Conservation (phyloP, 1,284 basidiomycete species). For the Ustilago cynodontis region DNA sequence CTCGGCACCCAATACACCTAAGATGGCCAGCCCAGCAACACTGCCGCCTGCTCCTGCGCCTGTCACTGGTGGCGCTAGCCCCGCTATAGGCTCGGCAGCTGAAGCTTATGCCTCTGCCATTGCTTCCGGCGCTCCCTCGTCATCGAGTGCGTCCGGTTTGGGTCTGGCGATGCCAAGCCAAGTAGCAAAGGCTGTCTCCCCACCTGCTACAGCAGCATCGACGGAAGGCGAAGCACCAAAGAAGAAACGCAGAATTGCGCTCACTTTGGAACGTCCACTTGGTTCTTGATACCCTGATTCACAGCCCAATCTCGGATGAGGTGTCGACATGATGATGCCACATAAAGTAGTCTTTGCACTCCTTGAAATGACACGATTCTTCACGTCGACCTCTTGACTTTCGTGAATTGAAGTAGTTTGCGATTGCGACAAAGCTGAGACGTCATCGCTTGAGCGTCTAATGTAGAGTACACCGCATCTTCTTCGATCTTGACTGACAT, state of each 20-base stretch:
- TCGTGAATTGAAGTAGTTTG: too few relatives aligned
- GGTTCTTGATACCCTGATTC: conserved; percentile 21
- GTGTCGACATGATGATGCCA: background rate
- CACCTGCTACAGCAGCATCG: conserved; percentile 60
- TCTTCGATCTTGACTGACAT: background rate
- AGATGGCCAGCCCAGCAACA: conserved; percentile 30
- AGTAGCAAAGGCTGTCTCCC: conserved; percentile 28
- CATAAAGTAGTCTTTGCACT: background rate
- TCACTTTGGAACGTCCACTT: conserved; percentile 74
- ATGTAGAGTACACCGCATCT: background rate
- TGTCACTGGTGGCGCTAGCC: background rate
- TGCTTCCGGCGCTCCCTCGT: conserved; percentile 12
- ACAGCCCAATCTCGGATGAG: background rate
- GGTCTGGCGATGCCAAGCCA: conserved; percentile 39
- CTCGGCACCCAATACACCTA: conserved; percentile 34
- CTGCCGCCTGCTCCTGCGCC: conserved; percentile 22
- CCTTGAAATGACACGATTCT: background rate
- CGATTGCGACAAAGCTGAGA: background rate
- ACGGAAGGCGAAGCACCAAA: conserved; percentile 76
- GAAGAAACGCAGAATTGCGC: conserved; percentile 87
- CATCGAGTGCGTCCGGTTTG: conserved; percentile 51
- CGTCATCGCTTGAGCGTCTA: background rate
- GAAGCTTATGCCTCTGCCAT: conserved; percentile 39
- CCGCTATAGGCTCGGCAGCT: conserved; percentile 22
- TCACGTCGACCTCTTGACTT: background rate